These are phyloP conservation scores for Clarireedia monteithiana DNA, from an alignment of 2,329 filamentous ascomycete genomes.

Conservation along the genomic window DNA sequence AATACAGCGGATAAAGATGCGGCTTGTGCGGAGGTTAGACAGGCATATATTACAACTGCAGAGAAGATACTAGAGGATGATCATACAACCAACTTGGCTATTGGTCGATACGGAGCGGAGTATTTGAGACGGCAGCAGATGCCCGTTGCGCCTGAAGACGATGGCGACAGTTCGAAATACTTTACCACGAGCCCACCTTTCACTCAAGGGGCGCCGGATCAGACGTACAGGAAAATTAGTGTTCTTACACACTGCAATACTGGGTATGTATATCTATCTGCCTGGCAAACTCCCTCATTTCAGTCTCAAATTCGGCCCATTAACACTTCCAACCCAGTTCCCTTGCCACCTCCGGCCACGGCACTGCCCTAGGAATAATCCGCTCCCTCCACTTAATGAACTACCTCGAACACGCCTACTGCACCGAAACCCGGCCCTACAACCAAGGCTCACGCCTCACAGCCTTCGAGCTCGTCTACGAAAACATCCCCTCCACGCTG, in stretches of 20 bases:
- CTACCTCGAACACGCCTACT: constrained; percentile 76
- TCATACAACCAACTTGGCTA: constrained; percentile 76
- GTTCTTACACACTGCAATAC: constrained; percentile 98
- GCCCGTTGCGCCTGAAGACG: constrained; percentile 18
- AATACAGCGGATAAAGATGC: constrained; percentile 14
- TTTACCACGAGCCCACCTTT: constrained; percentile 31
- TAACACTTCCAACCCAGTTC: constrained; percentile 45
- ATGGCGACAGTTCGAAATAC: constrained; percentile 23
- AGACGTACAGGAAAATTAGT: constrained; percentile 52
- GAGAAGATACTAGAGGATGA: constrained; percentile 85
- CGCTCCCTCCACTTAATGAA: constrained; percentile 64
- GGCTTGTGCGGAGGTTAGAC: constrained; percentile 44
- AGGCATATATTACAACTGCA: constrained; percentile 69
- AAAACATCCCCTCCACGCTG: constrained; percentile 82
- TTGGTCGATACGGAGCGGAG: constrained; percentile 73
- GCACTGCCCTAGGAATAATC: constrained; percentile 90
- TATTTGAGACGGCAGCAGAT: constrained; percentile 54
- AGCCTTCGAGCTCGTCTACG: constrained; percentile 92
- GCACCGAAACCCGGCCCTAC: constrained; percentile 94
- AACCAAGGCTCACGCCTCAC: constrained; percentile 95
- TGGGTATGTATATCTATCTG: constrained; percentile 45
- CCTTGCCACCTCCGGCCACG: constrained; percentile 94
- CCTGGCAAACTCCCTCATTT: neutral
- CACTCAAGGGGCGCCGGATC: constrained; percentile 34
- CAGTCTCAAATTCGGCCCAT: neutral